Conservation (phyloP, 441 rosid species). For the Adansonia madagascariensis region DNA sequence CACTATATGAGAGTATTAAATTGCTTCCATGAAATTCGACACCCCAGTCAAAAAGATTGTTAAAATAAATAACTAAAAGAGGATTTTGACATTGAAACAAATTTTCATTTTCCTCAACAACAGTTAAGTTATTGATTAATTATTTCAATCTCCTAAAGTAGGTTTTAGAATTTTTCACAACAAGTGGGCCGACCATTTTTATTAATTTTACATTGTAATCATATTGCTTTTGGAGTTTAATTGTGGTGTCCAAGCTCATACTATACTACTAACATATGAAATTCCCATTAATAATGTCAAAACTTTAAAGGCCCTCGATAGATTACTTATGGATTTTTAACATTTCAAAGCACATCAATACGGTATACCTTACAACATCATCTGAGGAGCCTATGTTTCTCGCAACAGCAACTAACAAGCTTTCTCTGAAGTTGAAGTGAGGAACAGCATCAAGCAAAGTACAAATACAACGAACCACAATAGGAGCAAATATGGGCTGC, state of each 20-base stretch:
- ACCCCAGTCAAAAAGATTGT: neutral
- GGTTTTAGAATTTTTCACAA: slow-evolving; percentile 8
- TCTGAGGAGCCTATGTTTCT: slow-evolving; percentile 74
- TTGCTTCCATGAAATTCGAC: neutral
- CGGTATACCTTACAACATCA: slow-evolving; percentile 65
- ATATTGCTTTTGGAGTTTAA: neutral
- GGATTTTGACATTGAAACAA: neutral
- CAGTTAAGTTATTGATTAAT: neutral
- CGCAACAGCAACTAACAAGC: slow-evolving; percentile 67
- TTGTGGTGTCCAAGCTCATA: neutral
- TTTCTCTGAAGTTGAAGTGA: slow-evolving; percentile 86
- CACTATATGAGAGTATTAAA: neutral
- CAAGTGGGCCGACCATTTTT: neutral
- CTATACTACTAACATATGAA: neutral
- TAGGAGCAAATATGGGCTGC: slow-evolving; percentile 61
- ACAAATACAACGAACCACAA: slow-evolving; percentile 74
- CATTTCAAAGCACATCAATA: slow-evolving; percentile 17
- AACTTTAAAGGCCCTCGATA: neutral
- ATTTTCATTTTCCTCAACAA: slow-evolving; percentile 6
- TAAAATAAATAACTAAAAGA: neutral
- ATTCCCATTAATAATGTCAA: neutral
- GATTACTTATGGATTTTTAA: slow-evolving; percentile 3
- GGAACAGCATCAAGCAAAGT: slow-evolving; percentile 83
- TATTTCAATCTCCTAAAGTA: slow-evolving; percentile 15
- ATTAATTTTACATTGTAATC: neutral